These are phyloP conservation scores for Tulasnella sp. DNA, from an alignment of 768 basidiomycete genomes.

Conservation along the genomic window DNA sequence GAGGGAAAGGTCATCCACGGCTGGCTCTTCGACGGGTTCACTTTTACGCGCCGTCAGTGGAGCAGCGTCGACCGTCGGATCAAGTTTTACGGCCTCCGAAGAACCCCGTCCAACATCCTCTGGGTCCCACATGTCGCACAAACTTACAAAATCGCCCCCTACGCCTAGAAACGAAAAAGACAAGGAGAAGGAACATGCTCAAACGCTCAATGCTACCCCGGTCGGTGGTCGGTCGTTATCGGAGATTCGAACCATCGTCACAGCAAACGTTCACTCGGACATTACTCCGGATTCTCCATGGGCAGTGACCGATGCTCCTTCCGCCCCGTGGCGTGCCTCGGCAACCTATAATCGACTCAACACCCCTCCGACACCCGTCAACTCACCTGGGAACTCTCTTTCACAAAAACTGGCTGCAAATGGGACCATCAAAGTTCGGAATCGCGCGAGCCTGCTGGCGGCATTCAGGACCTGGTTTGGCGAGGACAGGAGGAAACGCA, in stretches of 20 bases:
- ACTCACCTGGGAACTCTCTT: constrained; percentile 14
- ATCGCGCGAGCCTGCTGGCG: constrained; percentile 75
- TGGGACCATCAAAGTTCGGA: constrained; percentile 40
- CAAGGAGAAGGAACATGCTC: constrained; percentile 12
- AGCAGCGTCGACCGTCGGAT: background rate
- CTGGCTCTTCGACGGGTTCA: background rate
- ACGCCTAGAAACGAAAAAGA: background rate
- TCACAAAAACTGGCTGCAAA: background rate
- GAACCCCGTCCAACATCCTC: constrained; percentile 22
- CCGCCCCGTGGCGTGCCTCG: background rate
- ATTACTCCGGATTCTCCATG: constrained; percentile 30
- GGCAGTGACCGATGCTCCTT: constrained; percentile 21
- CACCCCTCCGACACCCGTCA: constrained; percentile 16
- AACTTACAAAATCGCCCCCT: constrained; percentile 29
- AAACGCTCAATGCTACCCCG: background rate
- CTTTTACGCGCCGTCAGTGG: constrained; percentile 1
- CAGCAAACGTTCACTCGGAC: background rate
- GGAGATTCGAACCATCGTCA: background rate
- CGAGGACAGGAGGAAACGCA: constrained; percentile 77
- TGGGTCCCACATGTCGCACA: constrained; percentile 18
- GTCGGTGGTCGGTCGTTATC: constrained; percentile 4
- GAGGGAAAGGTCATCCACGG: constrained; percentile 38
- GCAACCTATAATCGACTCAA: background rate
- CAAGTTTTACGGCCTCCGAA: constrained; percentile 21
- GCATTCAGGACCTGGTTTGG: constrained; percentile 91